Percentiles rank a stretch among this genome's conserved stretches.
phyloP scores from a whole-genome alignment of 805 yeast species.

The Zygoascus flipseniorum region DNA sequence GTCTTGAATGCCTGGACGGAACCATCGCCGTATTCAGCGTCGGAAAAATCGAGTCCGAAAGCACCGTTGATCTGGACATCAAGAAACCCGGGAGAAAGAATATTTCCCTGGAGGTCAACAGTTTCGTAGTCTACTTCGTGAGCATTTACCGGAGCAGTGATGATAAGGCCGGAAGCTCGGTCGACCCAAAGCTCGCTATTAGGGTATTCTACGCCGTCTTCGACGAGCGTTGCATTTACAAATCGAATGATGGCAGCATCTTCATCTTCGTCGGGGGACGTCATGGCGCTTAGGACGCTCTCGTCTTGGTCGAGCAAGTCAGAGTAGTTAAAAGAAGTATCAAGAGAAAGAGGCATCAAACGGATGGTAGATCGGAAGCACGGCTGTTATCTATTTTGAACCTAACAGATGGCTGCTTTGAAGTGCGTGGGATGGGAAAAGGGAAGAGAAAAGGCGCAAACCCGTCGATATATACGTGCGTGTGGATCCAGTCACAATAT shows the following conservation, averaged over 20 bases:
- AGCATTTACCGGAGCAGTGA: slow-evolving; percentile 21
- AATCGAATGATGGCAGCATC: slow-evolving; percentile 5
- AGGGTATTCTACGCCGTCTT: slow-evolving; percentile 18
- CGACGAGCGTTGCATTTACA: slow-evolving; percentile 18
- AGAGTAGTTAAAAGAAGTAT: neutral
- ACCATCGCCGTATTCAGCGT: slow-evolving; percentile 28
- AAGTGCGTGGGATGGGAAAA: slow-evolving; percentile 13
- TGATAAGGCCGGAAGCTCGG: slow-evolving; percentile 35
- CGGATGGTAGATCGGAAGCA: too few relatives aligned
- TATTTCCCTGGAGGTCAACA: slow-evolving; percentile 40
- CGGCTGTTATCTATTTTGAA: slow-evolving; percentile 1
- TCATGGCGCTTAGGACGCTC: neutral
- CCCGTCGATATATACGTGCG: neutral
- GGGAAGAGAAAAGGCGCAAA: slow-evolving; percentile 11
- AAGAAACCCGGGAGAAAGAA: slow-evolving; percentile 47
- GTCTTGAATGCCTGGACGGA: slow-evolving; percentile 15
- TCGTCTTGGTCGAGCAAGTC: neutral
- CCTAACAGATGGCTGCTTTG: slow-evolving; percentile 8
- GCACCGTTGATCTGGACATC: slow-evolving; percentile 54
- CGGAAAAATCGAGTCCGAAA: slow-evolving; percentile 46
- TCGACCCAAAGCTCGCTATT: slow-evolving; percentile 38
- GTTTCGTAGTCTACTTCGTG: slow-evolving; percentile 15
- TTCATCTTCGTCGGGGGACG: neutral
- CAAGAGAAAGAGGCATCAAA: neutral
- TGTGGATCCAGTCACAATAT: neutral